Base-by-base conservation (phyloP, 805 yeast genomes). In the Hyphopichia homilentoma region DNA sequence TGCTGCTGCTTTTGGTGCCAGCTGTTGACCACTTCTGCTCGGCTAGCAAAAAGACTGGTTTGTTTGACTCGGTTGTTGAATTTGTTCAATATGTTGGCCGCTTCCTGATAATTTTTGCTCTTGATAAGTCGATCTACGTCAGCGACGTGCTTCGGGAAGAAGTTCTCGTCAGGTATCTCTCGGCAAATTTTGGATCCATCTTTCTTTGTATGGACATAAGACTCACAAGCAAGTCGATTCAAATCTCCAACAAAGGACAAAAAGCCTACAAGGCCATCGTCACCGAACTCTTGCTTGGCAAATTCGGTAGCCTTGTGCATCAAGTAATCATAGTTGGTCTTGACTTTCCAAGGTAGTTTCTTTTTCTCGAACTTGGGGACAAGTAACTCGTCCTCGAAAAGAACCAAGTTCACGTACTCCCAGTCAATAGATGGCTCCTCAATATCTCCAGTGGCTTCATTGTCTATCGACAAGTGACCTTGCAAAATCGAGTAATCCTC, bases 311-410 rank as follows among this genome's bases (percentile, higher is more conserved):
- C 50, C 6, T 65, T 48, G 20, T 65, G 62, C 7, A 54, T 43
- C 53, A 78, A 64, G 19, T 66, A 68, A 4, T 63, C 66, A 16
- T 59, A 60, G 29, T 65, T 64, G 11, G 73, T 64, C 7, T 67
- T 68, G 3, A 65, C 50, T 9, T 27, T 24, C 26, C 26, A 24
- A 53, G 2, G 54, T 56, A 16, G 61, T 16, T 7, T 32, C 30
- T 14, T 40, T 45, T 45, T 47, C 24, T 60, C 63, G 14, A 46
- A 20, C 37, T 53, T 50, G 6, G 63, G 45, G 2, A 56, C 49
- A 27, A 49, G 55, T n/a, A 62, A 30, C 1, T 40, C 48, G 12
- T 51, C 52, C 6, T 40, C 25, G 25, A 59, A 61, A 30, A 65
- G 40, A 32, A 52, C 54, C 2, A 47, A 42, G 11, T 47, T 34